Conservation (phyloP, 441 rosid genomes). For the Populus hybrid region DNA sequence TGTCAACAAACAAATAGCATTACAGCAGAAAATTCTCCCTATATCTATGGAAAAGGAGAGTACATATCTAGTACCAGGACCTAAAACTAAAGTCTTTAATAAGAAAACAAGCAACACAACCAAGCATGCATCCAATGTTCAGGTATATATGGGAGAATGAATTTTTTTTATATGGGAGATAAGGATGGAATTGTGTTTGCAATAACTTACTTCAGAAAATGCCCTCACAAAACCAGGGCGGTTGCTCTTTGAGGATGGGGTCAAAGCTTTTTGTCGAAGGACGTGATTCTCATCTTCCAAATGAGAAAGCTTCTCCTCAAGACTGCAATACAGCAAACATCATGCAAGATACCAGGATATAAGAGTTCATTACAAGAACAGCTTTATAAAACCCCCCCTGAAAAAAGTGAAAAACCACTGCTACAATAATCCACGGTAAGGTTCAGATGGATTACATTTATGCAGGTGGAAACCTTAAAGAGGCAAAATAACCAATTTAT, state of each 20-base stretch:
- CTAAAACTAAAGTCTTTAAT: background rate
- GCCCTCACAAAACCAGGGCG: conserved; percentile 45
- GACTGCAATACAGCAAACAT: conserved; percentile 39
- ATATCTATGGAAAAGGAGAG: background rate
- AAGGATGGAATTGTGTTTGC: background rate
- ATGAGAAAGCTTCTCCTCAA: conserved; percentile 71
- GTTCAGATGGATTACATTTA: background rate
- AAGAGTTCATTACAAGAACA: background rate
- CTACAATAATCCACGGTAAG: background rate
- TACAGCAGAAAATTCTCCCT: background rate
- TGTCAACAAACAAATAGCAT: background rate
- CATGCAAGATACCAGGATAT: conserved; percentile 9
- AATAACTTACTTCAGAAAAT: conserved; percentile 67
- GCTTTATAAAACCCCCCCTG: background rate
- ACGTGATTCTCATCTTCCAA: conserved; percentile 88
- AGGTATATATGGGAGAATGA: background rate
- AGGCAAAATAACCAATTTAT: background rate
- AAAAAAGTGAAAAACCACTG: background rate
- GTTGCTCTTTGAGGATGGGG: conserved; percentile 50
- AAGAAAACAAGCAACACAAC: background rate
- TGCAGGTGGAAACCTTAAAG: background rate
- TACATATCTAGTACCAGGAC: background rate
- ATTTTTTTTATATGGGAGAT: too few species aligned
- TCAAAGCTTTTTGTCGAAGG: conserved; percentile 73
- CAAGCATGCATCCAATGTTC: background rate